phyloP scores from a whole-genome alignment of 257 asterid species.

The Galeopsis tetrahit region DNA sequence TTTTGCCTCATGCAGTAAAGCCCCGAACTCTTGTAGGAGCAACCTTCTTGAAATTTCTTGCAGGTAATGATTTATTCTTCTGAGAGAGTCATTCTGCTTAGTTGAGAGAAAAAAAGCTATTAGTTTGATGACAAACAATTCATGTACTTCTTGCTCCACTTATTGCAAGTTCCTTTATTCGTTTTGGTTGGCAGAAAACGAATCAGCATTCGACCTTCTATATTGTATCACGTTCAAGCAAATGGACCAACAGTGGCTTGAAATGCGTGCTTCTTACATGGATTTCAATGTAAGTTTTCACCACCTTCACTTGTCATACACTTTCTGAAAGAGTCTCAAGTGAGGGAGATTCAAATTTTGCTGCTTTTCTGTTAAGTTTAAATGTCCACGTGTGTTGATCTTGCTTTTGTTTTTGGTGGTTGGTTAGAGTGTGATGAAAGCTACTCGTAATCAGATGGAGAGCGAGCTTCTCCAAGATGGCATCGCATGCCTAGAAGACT shows the following conservation, averaged over 20 bases:
- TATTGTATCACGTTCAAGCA: slow-evolving; percentile 95
- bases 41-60: slow-evolving; percentile 83
- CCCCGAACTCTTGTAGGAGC: slow-evolving; percentile 90
- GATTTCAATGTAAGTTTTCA: slow-evolving; percentile 83
- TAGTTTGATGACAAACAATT: not conserved
- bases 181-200: slow-evolving; percentile 63
- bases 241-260: slow-evolving; percentile 97
- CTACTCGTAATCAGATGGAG: slow-evolving; percentile 94
- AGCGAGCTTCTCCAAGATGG: slow-evolving; percentile 84
- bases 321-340: not conserved
- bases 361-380: not conserved
- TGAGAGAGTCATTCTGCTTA: not conserved
- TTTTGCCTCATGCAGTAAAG: slow-evolving; percentile 67
- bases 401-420: not conserved
- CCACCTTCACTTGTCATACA: not conserved
- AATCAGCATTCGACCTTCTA: slow-evolving; percentile 94
- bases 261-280: slow-evolving; percentile 98
- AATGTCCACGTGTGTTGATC: not conserved
- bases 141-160: slow-evolving; percentile 1
- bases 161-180: slow-evolving; percentile 5
- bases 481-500: slow-evolving; percentile 71
- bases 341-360: not conserved
- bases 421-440: slow-evolving; percentile 87
- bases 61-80: slow-evolving; percentile 56
- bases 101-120: not conserved